Evolutionary conservation across 352 stramenopile species (phyloP), one percentile per base, ranked within the genome.

Genomic region (Aphanomyces astaci): DNA sequence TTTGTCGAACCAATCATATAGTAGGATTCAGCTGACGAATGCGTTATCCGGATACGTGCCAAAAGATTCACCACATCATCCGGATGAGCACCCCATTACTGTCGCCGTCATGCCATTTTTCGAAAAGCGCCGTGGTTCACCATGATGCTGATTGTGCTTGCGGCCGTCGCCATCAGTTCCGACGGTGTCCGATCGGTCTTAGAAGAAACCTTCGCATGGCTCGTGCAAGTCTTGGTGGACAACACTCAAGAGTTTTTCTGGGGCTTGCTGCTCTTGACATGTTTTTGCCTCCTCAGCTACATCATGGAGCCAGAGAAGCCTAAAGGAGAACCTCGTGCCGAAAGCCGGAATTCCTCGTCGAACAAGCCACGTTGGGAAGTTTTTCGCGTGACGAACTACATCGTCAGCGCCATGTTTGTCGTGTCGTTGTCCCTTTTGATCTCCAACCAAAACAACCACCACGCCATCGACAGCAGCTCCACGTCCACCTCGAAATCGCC

Each of bases 291-390:
- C 15, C 56, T 65, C n/a, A 65, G 56, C 56, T 65, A 65, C 39
- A 65, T 65, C 56, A 65, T 65, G 56, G 56, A 65, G 28, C 56
- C 56, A n/a, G 56, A 65, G 27, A 65, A 65, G n/a, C 13, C 56
- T 13, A 65, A 65, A 39, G 24, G 56, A 27, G 3, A 32, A 39
- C 32, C 17, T 22, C 17, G 33, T 24, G n/a, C n/a, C 19, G 15
- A 33, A 59, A 24, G 39, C 51, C 1, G 25, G 17, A 32, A 15
- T 43, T 15, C 7, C 36, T 43, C 36, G 7, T 43, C 36, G 36
- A 43, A 59, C 51, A 59, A 59, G n/a, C 51, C 62, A n/a, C 43
- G 62, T 22, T 69, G 62, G 62, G 62, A 69, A 28, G 31, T 69
- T 15, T 63, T 69, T 27, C 62, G 62, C 17, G 30, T 60, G 33